These are phyloP conservation scores for Scleroderma citrinum DNA, from an alignment of 768 basidiomycete species.

Conservation along the genomic window DNA sequence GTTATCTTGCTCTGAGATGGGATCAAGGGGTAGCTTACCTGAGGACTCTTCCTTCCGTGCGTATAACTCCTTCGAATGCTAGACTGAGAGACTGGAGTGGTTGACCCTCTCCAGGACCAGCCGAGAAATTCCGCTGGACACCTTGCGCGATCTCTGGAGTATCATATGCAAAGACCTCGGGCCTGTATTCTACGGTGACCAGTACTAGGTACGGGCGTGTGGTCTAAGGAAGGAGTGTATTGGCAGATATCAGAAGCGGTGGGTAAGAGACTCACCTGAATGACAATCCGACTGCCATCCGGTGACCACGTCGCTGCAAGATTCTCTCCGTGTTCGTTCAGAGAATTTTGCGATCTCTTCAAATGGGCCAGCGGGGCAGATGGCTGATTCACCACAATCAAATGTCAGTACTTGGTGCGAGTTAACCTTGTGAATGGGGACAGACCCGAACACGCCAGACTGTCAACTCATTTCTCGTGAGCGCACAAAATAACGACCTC, in stretches of 20 bases:
- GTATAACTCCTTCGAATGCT: constrained; percentile 76
- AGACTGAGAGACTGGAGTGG: constrained; percentile 63
- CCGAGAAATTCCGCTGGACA: constrained; percentile 62
- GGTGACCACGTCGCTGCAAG: constrained; percentile 72
- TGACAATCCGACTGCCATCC: constrained; percentile 71
- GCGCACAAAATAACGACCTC: constrained; percentile 71
- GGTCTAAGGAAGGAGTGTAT: constrained; percentile 48
- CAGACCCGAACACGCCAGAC: constrained; percentile 81
- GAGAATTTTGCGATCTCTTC: constrained; percentile 68
- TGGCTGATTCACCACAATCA: constrained; percentile 41
- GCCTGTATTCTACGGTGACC: constrained; percentile 55
- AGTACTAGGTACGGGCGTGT: constrained; percentile 75
- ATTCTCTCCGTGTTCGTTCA: constrained; percentile 83
- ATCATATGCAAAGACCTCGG: constrained; percentile 51
- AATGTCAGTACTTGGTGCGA: neutral
- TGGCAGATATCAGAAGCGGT: neutral
- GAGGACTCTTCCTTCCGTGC: constrained; percentile 66
- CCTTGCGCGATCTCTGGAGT: constrained; percentile 40
- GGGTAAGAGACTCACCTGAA: constrained; percentile 52
- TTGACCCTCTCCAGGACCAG: constrained; percentile 76
- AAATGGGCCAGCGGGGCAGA: constrained; percentile 67
- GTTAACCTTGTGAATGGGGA: constrained; percentile 7
- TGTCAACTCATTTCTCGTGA: constrained; percentile 65
- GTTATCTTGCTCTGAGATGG: constrained; percentile 4
- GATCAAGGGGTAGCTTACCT: constrained; percentile 39